phyloP scores from a whole-genome alignment of 371 early-diverging fungal genomes.

The Spiromyces aspiralis region DNA sequence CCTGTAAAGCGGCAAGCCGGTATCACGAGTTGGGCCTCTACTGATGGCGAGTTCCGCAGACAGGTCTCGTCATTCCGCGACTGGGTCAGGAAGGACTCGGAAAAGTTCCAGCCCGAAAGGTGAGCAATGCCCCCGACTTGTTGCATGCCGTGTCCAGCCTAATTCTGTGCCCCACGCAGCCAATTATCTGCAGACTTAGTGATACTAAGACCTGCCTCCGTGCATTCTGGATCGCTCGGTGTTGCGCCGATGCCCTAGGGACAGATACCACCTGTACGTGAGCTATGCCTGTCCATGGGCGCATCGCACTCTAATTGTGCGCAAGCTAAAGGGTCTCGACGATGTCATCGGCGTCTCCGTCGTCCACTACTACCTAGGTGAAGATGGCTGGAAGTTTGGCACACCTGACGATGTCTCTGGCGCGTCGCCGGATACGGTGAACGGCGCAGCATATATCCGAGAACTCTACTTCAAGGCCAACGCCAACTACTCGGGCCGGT shows the following conservation, averaged over 20 bases:
- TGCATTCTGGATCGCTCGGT: too few relatives aligned
- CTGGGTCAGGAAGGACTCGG: conserved; percentile 33
- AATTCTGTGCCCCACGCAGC: too few relatives aligned
- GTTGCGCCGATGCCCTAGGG: too few relatives aligned
- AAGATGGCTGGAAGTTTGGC: conserved; percentile 71
- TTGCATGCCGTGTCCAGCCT: too few relatives aligned
- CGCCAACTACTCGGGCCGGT: conserved; percentile 55
- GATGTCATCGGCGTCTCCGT: conserved; percentile 59
- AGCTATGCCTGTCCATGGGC: conserved; percentile 86
- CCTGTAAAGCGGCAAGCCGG: not conserved
- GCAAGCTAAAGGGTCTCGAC: conserved; percentile 73
- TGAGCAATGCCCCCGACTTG: too few relatives aligned
- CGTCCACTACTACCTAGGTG: conserved; percentile 63
- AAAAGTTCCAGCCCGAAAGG: conserved; percentile 61
- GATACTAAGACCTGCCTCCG: too few relatives aligned
- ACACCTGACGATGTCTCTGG: conserved; percentile 54
- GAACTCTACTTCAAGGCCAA: conserved; percentile 85
- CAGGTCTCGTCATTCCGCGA: conserved; percentile 74
- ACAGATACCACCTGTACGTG: conserved; percentile 61
- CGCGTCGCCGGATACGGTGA: conserved; percentile 57
- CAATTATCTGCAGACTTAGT: too few relatives aligned
- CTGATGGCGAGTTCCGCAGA: conserved; percentile 71
- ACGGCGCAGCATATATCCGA: conserved; percentile 48
- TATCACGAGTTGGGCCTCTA: conserved; percentile 58
- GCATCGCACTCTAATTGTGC: conserved; percentile 70